Evolutionary conservation across 768 basidiomycete species (phyloP), one percentile per base, ranked within the genome.

Genomic region (Panaeolus papilionaceus): DNA sequence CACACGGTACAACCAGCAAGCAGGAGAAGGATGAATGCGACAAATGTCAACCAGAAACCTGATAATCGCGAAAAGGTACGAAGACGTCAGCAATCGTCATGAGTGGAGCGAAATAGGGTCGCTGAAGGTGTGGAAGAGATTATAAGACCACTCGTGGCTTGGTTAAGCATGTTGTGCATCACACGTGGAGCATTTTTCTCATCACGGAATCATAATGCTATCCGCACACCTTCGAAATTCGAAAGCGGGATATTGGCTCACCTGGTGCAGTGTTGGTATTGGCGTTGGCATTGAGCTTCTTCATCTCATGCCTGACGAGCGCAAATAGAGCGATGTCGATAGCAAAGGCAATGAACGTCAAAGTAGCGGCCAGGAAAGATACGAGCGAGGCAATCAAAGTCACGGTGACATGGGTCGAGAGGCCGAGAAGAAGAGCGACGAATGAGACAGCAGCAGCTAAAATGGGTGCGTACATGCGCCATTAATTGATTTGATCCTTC

Each of bases 41-140:
- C 86, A 71, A 93, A 87, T 1, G 90, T 92, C 76, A 93, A 75
- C 92, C 92, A 93, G 76, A 93, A 92, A 8, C 85, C 91, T 90
- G 68, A 61, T 20, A 38, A 23, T 49, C 47, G 47, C 8, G 9
- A 61, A 38, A 44, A 39, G 44, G 51, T 38, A 38, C 26, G 45
- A 37, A 44, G 62, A 39, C 40, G 65, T 66, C 51, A 66, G 49
- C 28, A 16, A 8, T 65, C 38, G 44, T 33, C 39, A 42, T 42
- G 37, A 28, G 51, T 28, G 38, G 49, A 64, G 62, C 39, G 42
- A 42, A 68, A 68, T 37, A 68, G 66, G 38, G 33, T 26, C 14
- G 66, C 49, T 12, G 18, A 33, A 68, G 42, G 64, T 39, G 33
- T 26, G 64, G 23, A 63, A 62, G 18, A 26, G 33, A 5, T 49